Base-by-base conservation (phyloP, 1,284 basidiomycete genomes). In the Rhodotorula sp. region DNA sequence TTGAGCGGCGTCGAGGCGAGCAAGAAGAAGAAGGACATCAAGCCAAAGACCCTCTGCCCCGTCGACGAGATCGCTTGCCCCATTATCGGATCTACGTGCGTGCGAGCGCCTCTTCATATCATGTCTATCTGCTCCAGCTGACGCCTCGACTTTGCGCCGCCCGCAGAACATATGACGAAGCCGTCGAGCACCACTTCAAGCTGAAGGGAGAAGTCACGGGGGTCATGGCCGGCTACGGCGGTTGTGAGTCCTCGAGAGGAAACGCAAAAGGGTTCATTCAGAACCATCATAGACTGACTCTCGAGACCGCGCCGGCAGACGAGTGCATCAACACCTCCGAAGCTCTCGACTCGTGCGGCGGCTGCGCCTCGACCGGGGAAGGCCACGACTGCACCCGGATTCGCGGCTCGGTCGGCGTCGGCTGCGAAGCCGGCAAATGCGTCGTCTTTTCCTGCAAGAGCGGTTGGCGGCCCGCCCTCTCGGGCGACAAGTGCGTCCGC, bases 391-490 rank as follows among this genome's bases (percentile, higher is more conserved):
- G 71, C 67, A 62, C 61, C 28, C 56, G 38, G 26, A 73, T 73
- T 31, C 62, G 61, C 18, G 71, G 65, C 3, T 54, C 85, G 31
- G 85, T 50, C 4, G 87, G 87, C 73, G 89, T 90, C 69, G 87
- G 86, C 26, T 76, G 77, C 67, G 70, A 71, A 21, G 62, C 49
- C 18, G 72, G 76, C 21, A 31, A 57, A 5, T 78, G 77, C 65
- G 50, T 74, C 56, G 72, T 82, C 59, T 81, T 81, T 75, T 78
- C 75, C 19, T 81, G 81, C 67, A 73, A 70, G 62, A 66, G 67
- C 3, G 81, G 81, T 2, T 81, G 76, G 77, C 72, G 69, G 31
- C 68, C 67, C 1, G 67, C 72, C 2, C 57, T 73, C 38, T 60
- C 67, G 14, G 71, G 69, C 23, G 52, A 61, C 43, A 62, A 68